Base-by-base conservation (phyloP, 78 protist species). In the Diacronema lutheri region DNA sequence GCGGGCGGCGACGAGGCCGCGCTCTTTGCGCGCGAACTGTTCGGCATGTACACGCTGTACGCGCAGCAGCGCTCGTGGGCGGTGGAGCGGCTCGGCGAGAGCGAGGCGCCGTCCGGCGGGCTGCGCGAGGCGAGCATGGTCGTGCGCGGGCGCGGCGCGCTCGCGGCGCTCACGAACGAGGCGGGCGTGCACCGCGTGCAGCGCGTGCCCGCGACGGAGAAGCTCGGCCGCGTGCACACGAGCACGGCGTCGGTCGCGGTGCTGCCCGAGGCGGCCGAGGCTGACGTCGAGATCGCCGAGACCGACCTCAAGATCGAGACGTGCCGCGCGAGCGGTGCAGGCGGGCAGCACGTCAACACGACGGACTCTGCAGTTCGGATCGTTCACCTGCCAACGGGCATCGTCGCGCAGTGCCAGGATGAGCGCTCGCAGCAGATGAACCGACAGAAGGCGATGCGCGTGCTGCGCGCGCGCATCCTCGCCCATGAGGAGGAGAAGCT, bases 161-260 rank as follows among this genome's bases (percentile, higher is more conserved):
- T 83, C 84, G 89, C 89, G 0, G n/a, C 46, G 26, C 86, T 96
- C 41, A 80, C 87, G n/a, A 58, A 58, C 29, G 99, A 96, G 65
- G 56, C 80, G 1, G 99, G 99, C 25, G 94, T 91, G n/a, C 99
- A 96, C 50, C 92, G 98, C 5, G 97, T 96, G 21, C 99, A 96
- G 82, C 77, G 99, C 33, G 92, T 96, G 0, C 99, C 99, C 7
- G 94, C 23, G 12, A 96, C 97, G 0, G 98, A 96, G 46, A 55
- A 87, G 4, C 76, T 35, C 21, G 99, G 97, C 44, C 38, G 97
- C 23, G 86, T 94, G 19, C 99, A 96, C 86, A 96, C 99, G 3
- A 73, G 90, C 38, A 95, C 99, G 0, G 84, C 88, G 21, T 82
- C 94, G 0, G 98, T 96, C 5, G 95, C 92, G 2, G 86, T 94